phyloP scores from a whole-genome alignment of 1,284 basidiomycete species.

The Wallemia ichthyophaga region DNA sequence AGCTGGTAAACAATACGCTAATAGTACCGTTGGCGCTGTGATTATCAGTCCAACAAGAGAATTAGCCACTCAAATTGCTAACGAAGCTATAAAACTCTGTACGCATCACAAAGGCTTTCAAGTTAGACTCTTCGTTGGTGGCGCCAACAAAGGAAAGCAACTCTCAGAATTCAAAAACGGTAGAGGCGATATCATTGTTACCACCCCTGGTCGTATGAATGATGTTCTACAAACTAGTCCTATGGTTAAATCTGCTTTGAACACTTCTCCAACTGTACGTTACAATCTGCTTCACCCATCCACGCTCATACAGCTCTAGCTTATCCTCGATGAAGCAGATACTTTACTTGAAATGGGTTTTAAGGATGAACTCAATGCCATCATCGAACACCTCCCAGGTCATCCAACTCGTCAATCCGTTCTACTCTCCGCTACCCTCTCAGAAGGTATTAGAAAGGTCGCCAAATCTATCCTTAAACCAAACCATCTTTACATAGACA shows the following conservation, averaged over 20 bases:
- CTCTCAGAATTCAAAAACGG: constrained; percentile 32
- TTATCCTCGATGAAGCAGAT: constrained; percentile 85
- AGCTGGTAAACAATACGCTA: constrained; percentile 2
- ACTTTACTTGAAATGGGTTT: constrained; percentile 91
- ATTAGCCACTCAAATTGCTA: constrained; percentile 73
- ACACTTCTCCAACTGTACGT: not conserved
- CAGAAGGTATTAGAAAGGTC: constrained; percentile 19
- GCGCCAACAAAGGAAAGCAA: constrained; percentile 34
- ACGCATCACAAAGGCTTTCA: constrained; percentile 32
- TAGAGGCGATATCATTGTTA: constrained; percentile 18
- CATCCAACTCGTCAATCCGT: constrained; percentile 51
- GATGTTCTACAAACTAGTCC: constrained; percentile 17
- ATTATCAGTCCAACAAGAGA: constrained; percentile 85
- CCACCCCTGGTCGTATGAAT: constrained; percentile 21
- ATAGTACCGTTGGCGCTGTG: constrained; percentile 30
- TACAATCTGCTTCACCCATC: not conserved
- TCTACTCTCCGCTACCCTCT: constrained; percentile 67
- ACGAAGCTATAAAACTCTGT: constrained; percentile 42
- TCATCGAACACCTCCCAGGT: constrained; percentile 35
- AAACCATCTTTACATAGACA: constrained; percentile 30
- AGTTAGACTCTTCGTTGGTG: constrained; percentile 54
- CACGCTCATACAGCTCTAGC: constrained; percentile 18
- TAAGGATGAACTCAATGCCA: constrained; percentile 54
- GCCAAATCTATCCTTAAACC: constrained; percentile 26
- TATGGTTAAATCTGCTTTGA: not conserved